A percentile compares a stretch with the other conserved stretches of the same genome.
Conservation (phyloP, 169 alveolate genomes). For the Toxoplasma gondii region DNA sequence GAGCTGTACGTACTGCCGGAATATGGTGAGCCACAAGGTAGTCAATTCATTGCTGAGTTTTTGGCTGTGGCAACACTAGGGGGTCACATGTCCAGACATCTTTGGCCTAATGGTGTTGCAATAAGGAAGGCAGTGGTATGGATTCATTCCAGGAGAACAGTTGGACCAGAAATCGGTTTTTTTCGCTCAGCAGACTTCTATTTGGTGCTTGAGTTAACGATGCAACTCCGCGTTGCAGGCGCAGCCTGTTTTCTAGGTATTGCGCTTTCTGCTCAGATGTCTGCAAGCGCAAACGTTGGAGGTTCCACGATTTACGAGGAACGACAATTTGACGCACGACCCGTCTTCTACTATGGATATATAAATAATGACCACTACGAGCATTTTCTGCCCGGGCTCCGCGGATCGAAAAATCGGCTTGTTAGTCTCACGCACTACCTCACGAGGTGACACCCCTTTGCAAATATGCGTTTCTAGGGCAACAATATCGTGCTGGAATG, state of each 20-base stretch:
- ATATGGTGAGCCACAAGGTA: neutral
- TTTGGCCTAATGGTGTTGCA: neutral
- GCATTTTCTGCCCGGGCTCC: conserved; percentile 47
- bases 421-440: neutral
- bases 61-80: neutral
- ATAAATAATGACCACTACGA: conserved; percentile 57
- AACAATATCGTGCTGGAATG: conserved; percentile 14
- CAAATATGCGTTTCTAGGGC: conserved; percentile 9
- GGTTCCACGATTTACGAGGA: neutral
- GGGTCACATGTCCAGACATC: neutral
- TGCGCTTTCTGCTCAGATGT: neutral
- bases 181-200: neutral
- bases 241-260: neutral
- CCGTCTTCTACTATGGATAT: conserved; percentile 34
- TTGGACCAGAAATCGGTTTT: neutral
- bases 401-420: neutral
- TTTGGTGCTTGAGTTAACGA: neutral
- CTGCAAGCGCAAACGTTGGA: conserved; percentile 1
- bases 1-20: neutral
- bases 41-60: neutral
- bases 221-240: neutral
- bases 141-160: neutral
- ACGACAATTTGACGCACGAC: neutral
- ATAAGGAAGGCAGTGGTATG: neutral
- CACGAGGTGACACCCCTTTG: neutral